These are phyloP conservation scores for Talaromyces sp. DNA, from an alignment of 2,329 filamentous ascomycete species.

Conservation along the genomic window DNA sequence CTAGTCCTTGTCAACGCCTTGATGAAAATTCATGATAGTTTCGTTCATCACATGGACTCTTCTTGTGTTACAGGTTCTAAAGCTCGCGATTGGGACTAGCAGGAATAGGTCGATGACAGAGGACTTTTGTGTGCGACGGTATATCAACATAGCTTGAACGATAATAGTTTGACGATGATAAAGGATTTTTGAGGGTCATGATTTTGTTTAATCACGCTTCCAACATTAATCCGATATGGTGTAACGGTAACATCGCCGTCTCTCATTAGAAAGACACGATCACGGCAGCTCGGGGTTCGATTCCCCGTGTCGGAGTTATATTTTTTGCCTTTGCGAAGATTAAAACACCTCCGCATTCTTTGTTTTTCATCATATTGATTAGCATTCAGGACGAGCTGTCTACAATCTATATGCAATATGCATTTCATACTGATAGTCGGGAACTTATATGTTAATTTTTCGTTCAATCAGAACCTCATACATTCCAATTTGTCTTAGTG, in stretches of 20 bases:
- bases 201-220: no score
- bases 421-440: not conserved
- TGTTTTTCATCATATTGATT: not conserved
- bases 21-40: not conserved
- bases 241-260: conserved; percentile 15
- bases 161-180: no score
- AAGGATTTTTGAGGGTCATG: no score
- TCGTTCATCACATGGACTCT: not conserved
- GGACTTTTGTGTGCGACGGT: no score
- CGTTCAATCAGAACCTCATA: not conserved
- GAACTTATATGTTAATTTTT: not conserved
- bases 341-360: no score
- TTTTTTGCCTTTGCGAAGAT: not conserved
- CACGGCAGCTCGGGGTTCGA: conserved; percentile 15
- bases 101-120: no score
- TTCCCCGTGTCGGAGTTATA: conserved; percentile 11
- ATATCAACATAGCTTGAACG: no score
- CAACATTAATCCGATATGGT: not conserved
- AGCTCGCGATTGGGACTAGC: no score
- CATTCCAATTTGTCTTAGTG: not conserved
- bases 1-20: not conserved
- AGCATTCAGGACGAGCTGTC: no score
- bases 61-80: no score
- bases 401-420: no score
- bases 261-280: conserved; percentile 10